Base-by-base conservation (phyloP, 2,329 filamentous ascomycete species). In the Plectosphaerella sp. region DNA sequence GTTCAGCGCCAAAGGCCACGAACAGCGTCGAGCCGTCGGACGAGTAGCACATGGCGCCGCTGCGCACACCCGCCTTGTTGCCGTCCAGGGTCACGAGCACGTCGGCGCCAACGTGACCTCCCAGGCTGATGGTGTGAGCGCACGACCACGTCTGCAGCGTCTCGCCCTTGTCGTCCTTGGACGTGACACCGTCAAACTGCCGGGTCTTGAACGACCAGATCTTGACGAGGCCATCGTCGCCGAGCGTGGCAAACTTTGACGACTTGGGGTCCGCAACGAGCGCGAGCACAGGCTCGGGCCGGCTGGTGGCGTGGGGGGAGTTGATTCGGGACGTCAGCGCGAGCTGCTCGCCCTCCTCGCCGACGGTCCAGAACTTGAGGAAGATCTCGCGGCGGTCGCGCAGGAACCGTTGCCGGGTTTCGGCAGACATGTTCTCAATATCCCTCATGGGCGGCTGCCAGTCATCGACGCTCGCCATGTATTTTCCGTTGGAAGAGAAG, bases 401-500 rank as follows among this genome's bases (percentile, higher is more conserved):
- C 28, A 74, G 68, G 52, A 82, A 76, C 49, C 72, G 76, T 58
- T 70, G 73, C 55, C 63, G 67, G 54, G 61, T 60, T 51, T 58
- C 58, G 18, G 72, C 69, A 25, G 59, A 54, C 1, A 70, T 60
- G 45, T 64, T 78, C 39, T 82, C 78, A 14, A 89, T 70, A 63
- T 97, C 91, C 54, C 80, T 75, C 12, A 74, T 71, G 10, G 89
- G 83, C 1, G 91, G 91, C 49, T 80, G 79, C 94, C 94, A 99
- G 62, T 92, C 89, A 65, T 99, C 94, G 1, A 96, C 82, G 2
- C 91, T 97, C 5, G 88, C 92, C 52, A 99, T 79, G 92, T 93
- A 97, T 58, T 84, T 79, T 16, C 93, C 93, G 63, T 97, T 87
- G 48, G 80, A 74, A 43, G 89, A 93, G 59, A 94, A 83, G 43